Base-by-base conservation (phyloP, 1,284 basidiomycete species). In the Naganishia sp. region DNA sequence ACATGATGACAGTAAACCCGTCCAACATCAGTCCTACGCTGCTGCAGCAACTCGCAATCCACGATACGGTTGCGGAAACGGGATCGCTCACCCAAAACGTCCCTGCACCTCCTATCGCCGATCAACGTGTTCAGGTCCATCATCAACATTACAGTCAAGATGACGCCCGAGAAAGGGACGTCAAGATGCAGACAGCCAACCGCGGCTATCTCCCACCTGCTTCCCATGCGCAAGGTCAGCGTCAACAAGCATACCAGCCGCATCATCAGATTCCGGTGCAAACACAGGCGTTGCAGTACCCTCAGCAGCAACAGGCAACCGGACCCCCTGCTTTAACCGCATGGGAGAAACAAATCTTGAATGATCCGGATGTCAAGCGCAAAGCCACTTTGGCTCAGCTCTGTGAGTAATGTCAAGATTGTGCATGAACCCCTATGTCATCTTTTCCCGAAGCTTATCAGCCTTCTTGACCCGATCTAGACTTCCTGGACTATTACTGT, bases 371-470 rank as follows among this genome's bases (percentile, higher is more conserved):
- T 77, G 88, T 96, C 64, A 90, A 87, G 77, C 86, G 94, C 64
- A 96, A 69, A 79, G 90, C 94, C 2, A 96, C 94, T 5, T 92
- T 97, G 13, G 93, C 93, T 28, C 94, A 97, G 75, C 86, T 97
- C 52, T 97, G 93, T 94, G 75, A 76, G 82, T 76, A 23, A 25
- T 11, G 16, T 15, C 11, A 25, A 63, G 68, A n/a, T 15, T 10
- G 36, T 18, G 11, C 13, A 28, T 42, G 3, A 11, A 39, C 50
- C 15, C 28, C 36, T 21, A 28, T 28, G 23, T 2, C 28, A 10
- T 23, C 6, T 10, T 60, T 10, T 59, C 52, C 11, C n/a, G 33
- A 10, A 10, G 13, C 36, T 39, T 3, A 39, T 39, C 2, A 39
- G 13, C 36, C 10, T 57, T 64, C 61, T 68, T 45, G 71, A 45